Evolutionary conservation across 1,284 basidiomycete species (phyloP), one percentile per base, ranked within the genome.

Genomic region (Austroboletus novae-zelandiae): DNA sequence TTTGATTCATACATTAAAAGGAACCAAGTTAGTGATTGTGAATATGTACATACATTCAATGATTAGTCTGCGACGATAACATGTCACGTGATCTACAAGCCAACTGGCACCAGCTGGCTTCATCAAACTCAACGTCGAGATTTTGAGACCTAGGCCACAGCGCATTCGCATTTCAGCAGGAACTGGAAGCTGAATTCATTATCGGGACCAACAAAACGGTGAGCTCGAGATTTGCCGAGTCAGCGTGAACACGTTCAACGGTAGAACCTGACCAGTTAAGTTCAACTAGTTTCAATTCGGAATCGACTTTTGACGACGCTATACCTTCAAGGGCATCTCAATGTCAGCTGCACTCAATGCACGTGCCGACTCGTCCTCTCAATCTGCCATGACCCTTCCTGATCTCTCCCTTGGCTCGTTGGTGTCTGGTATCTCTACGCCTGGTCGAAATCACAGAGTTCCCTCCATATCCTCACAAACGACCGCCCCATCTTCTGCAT

Each of bases 371-470:
- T 53, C 62, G 18, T 77, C 76, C 3, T 61, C 61, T 8, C 76
- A 76, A 45, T 79, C 76, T 1, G 58, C 64, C 14, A 66, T 70
- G 44, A 75, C 73, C 0, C 77, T 79, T 43, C 80, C 79, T 13
- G 85, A 87, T 58, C 66, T 87, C 36, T 86, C 84, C 3, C 72
- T 86, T 0, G 81, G 79, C 43, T 84, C 83, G 4, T 66, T 83
- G 15, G 69, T 71, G 37, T 77, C 77, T 10, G 74, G 71, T n/a
- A 76, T 83, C 58, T 79, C 78, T 7, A 82, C 82, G 1, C 83
- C 82, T 14, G 77, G 73, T 4, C 65, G 74, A 54, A 72, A 71
- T 32, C 62, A 76, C 35, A 77, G 80, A 18, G 68, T 78, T 5
- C 76, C 79, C 2, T 84, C 82, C 4, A 51, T 74, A 9, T 77